Base-by-base conservation (phyloP, 495 filamentous ascomycete genomes). In the Aspergillus hancockii region DNA sequence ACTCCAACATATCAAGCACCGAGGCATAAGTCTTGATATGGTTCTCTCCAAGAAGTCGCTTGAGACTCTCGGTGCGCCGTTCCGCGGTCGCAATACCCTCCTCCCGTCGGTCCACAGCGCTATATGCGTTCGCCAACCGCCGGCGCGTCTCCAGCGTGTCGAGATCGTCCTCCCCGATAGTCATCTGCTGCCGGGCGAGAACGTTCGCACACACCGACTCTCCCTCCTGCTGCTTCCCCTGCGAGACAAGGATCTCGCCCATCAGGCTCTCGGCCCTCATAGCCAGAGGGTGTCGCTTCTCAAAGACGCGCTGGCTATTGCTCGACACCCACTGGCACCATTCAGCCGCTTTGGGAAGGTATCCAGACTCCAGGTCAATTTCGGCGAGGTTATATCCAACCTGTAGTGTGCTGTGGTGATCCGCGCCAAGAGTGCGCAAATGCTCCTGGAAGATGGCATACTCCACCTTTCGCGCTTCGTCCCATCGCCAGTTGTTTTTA, bases 381-480 rank as follows among this genome's bases (percentile, higher is more conserved):
- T 70, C 63, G 0, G 73, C 71, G 16, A 76, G 54, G n/a, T 69
- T 61, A 31, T 73, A 76, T 13, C 70, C 71, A 2, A 67, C 59
- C 3, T 65, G 57, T 0, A 76, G 49, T 7, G 71, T 76, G 56
- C 70, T 74, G 34, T 67, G 56, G 50, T 76, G 71, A 43, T 74
- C 73, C 10, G 67, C 41, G n/a, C 73, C 73, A 4, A 74, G 66
- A 2, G 63, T 60, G 6, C 67, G 63, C 31, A 72, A 52, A 53
- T 73, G 67, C 5, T 76, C 71, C 52, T 76, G 71, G 54, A 76
- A 76, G n/a, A 76, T 57, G 9, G 73, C 61, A 57, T 76, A 72
- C 12, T 74, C 70, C 6, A 71, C 49, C 4, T 61, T 62, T 38
- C 73, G 65, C 0, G 71, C 71, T 9, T 73, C 67, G 25, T 74